Evolutionary conservation across 495 filamentous ascomycete genomes (phyloP).

Genomic region (Cladorrhinum samala): DNA sequence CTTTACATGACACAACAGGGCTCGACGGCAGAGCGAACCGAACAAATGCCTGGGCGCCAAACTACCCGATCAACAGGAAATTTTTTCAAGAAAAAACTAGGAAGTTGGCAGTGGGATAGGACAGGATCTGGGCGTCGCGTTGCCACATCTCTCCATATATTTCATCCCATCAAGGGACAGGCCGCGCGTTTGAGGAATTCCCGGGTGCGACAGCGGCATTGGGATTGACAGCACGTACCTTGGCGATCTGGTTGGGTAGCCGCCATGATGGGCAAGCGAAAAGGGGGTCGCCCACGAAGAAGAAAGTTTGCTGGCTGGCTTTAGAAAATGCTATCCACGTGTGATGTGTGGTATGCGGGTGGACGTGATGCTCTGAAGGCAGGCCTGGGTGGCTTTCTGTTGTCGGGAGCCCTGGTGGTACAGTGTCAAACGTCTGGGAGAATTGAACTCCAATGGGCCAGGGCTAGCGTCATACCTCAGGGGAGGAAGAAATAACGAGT

Average conservation of each 20-base stretch:
- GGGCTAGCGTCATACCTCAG: slow-evolving; percentile 25
- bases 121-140: slow-evolving; percentile 16
- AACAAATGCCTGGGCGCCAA: slow-evolving; percentile 19
- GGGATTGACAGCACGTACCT: slow-evolving; percentile 22
- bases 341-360: background rate
- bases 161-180: background rate
- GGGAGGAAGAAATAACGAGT: background rate
- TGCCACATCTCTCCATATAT: slow-evolving; percentile 11
- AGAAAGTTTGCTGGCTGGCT: background rate
- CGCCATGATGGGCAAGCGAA: slow-evolving; percentile 23
- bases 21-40: slow-evolving; percentile 33
- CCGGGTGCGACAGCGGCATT: background rate
- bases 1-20: slow-evolving; percentile 45
- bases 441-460: slow-evolving; percentile 19
- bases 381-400: slow-evolving; percentile 1
- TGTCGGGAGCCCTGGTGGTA: background rate
- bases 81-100: too few relatives aligned
- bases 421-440: slow-evolving; percentile 23
- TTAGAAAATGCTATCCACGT: slow-evolving; percentile 7
- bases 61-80: slow-evolving; percentile 12
- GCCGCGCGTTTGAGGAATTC: slow-evolving; percentile 7
- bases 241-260: slow-evolving; percentile 24
- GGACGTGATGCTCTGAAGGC: background rate
- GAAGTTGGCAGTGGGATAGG: slow-evolving; percentile 19
- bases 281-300: background rate